Evolutionary conservation across 2,329 filamentous ascomycete species (phyloP), one percentile per base, ranked within the genome.

Genomic region (Dendryphion nanum): DNA sequence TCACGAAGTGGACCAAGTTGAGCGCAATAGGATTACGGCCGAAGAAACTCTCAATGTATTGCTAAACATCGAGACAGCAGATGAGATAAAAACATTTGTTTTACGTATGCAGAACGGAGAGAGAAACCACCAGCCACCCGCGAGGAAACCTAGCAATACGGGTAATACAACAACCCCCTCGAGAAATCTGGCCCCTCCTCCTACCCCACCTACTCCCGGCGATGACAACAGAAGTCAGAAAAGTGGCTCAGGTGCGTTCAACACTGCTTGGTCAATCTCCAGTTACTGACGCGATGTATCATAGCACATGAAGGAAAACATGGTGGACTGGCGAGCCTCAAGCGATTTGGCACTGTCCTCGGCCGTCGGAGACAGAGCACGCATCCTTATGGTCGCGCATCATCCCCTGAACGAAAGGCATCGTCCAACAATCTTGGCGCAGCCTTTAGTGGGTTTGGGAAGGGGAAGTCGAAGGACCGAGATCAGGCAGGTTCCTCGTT

Each of bases 1-100:
- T 0, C 85, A 95, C 61, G 91, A 97, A 64, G 80, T 88, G 18
- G 93, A 98, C 60, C 82, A 87, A 51, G 82, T 91, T 13, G 86
- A 95, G 64, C 79, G 85, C 40, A 83, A 78, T 44, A 81, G 88
- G 45, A 73, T 81, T 42, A 81, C 83, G 10, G 83, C 89, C 18
- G 89, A 93, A 61, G 82, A 83, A 44, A 88, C 88, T 18, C 71
- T 98, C 40, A 89, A 88, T 50, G 77, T 83, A 6, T 76, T 97
- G 51, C 74, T 98, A 35, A 93, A 95, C 61, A 81, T 96, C 29
- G 85, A 88, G 61, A 95, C 90, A 0, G 79, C 82, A 14, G 85
- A 85, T 57, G 93, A 98, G 70, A 91, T 98, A 46, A 84, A 83
- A 52, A 81, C 77, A 19, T 94, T 89, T 64, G 71, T 74, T 2